These are phyloP conservation scores for Yamadazyma triangularis DNA, from an alignment of 1,139 yeast species.

Conservation along the genomic window DNA sequence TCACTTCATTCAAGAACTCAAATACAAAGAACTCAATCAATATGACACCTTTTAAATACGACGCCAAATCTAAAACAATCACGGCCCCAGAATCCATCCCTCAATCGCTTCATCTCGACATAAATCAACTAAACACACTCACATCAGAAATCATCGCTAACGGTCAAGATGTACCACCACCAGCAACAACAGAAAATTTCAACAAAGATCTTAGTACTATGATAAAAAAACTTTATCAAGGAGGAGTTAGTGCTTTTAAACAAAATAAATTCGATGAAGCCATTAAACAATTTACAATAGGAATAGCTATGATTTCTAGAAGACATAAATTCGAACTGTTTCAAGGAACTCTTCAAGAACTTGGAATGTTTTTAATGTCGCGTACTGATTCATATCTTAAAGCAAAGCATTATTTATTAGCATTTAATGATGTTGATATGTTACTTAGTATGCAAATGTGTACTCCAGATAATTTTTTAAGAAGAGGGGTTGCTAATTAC, in stretches of 20 bases:
- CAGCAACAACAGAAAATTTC: conserved; percentile 48
- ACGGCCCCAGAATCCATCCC: conserved; percentile 16
- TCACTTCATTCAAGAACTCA: too few relatives aligned
- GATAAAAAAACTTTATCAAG: conserved; percentile 69
- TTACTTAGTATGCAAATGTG: conserved; percentile 59
- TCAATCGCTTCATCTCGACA: conserved; percentile 40
- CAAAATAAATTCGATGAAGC: conserved; percentile 66
- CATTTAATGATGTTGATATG: conserved; percentile 78
- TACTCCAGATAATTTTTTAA: conserved; percentile 73
- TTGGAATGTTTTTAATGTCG: conserved; percentile 66
- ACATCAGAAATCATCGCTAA: conserved; percentile 54
- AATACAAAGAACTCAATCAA: too few relatives aligned
- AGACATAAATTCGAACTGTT: conserved; percentile 87
- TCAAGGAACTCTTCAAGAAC: conserved; percentile 73
- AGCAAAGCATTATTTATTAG: conserved; percentile 61
- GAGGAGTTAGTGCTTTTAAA: conserved; percentile 64
- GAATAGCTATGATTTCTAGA: conserved; percentile 75
- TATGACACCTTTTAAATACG: conserved; percentile 21
- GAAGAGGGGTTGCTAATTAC: conserved; percentile 73
- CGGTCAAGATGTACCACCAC: conserved; percentile 68
- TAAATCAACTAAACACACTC: conserved; percentile 61
- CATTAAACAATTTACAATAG: conserved; percentile 65
- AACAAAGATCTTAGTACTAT: conserved; percentile 58
- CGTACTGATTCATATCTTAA: conserved; percentile 81
- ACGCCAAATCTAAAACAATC: conserved; percentile 25